phyloP scores from a whole-genome alignment of 2,329 filamentous ascomycete species.

The Diaporthe aspalathi region DNA sequence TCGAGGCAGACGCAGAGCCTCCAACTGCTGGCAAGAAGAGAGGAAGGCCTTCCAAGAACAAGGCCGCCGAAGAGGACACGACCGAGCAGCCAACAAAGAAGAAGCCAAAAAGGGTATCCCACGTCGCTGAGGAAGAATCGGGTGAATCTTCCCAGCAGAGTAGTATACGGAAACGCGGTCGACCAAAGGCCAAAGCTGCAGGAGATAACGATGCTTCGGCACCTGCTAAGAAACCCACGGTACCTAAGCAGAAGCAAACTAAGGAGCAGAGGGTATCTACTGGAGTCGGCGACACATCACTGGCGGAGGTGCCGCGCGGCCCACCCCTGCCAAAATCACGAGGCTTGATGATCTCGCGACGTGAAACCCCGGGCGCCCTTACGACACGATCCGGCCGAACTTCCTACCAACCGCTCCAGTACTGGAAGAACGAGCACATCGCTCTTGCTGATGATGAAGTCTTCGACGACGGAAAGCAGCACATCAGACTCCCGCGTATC shows the following conservation, averaged over 20 bases:
- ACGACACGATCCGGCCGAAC: constrained; percentile 81
- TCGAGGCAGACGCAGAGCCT: constrained; percentile 43
- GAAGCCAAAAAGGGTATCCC: constrained; percentile 43
- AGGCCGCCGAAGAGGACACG: constrained; percentile 38
- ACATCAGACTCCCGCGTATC: constrained; percentile 75
- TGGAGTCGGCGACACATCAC: constrained; percentile 58
- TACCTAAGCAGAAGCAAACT: constrained; percentile 48
- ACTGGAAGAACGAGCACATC: constrained; percentile 86
- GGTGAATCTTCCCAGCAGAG: constrained; percentile 41
- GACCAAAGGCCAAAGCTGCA: constrained; percentile 33
- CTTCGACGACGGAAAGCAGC: constrained; percentile 54
- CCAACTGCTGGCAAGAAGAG: constrained; percentile 39
- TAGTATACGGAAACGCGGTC: constrained; percentile 39
- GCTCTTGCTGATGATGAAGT: constrained; percentile 72
- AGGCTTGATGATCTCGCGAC: constrained; percentile 64
- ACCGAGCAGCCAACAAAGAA: constrained; percentile 44
- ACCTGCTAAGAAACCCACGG: constrained; percentile 41
- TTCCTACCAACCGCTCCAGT: constrained; percentile 82
- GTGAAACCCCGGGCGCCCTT: constrained; percentile 55
- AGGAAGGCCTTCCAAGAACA: constrained; percentile 43
- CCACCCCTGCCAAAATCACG: constrained; percentile 67
- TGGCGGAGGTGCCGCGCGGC: constrained; percentile 61
- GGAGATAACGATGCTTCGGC: constrained; percentile 42
- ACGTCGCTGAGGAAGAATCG: constrained; percentile 41
- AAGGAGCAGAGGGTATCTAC: constrained; percentile 52